Conservation (phyloP, 108 stramenopile genomes). For the Stephanodiscus minutulus region DNA sequence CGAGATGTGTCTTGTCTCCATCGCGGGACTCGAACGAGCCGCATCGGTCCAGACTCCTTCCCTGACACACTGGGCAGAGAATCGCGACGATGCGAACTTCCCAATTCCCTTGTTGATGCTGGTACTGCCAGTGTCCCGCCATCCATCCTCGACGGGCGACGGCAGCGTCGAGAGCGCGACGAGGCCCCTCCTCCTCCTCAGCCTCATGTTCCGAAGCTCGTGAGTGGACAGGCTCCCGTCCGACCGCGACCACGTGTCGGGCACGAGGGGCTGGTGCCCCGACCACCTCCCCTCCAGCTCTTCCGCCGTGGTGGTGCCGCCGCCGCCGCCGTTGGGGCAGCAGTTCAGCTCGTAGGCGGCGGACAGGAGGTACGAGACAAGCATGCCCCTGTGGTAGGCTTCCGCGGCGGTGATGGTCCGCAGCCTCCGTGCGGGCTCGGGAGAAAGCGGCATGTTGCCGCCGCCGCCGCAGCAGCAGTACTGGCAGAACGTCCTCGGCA, state of each 20-base stretch:
- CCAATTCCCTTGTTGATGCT: background rate
- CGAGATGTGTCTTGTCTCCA: background rate
- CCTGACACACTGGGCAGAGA: background rate
- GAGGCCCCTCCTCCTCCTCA: constrained; percentile 23
- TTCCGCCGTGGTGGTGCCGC: background rate
- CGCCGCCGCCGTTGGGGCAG: background rate
- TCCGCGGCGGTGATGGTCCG: constrained; percentile 11
- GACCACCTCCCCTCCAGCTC: constrained; percentile 21
- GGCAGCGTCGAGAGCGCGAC: background rate
- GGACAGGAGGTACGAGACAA: constrained; percentile 15
- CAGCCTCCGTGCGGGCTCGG: background rate
- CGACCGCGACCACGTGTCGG: constrained; percentile 17
- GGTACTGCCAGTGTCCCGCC: background rate
- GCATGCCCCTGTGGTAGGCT: constrained; percentile 28
- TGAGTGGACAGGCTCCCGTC: background rate
- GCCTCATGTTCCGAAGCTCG: constrained; percentile 16
- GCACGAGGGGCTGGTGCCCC: constrained; percentile 34
- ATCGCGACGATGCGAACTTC: background rate
- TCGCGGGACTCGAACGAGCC: too few species aligned
- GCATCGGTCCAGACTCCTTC: too few species aligned
- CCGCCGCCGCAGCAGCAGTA: too few species aligned
- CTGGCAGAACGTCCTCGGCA: background rate
- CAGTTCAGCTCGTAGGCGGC: background rate
- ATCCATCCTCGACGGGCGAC: background rate
- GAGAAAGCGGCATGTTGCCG: too few species aligned